These are phyloP conservation scores for Colletotrichum trifolii DNA, from an alignment of 2,329 filamentous ascomycete genomes.

Conservation along the genomic window DNA sequence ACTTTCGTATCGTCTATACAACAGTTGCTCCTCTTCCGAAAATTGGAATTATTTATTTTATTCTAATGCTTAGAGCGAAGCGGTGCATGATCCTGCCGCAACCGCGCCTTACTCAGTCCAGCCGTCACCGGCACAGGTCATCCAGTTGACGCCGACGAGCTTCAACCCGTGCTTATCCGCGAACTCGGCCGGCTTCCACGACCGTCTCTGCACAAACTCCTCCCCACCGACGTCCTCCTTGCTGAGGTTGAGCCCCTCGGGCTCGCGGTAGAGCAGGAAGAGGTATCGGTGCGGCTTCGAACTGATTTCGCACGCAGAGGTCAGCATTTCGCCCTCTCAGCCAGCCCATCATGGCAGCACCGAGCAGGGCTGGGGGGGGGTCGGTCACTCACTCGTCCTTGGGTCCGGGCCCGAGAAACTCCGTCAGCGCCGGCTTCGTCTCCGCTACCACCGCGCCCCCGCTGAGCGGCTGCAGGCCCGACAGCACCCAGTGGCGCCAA, in stretches of 20 bases:
- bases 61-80: no score
- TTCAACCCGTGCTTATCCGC: constrained; percentile 50
- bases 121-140: constrained; percentile 57
- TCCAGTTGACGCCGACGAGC: constrained; percentile 58
- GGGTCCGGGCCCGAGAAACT: constrained; percentile 56
- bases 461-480: constrained; percentile 49
- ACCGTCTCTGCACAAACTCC: constrained; percentile 57
- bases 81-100: no score
- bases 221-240: constrained; percentile 59
- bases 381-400: constrained; percentile 58
- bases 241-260: constrained; percentile 45
- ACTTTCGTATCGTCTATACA: no score
- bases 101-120: constrained; percentile 46
- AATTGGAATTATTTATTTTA: no score
- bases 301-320: constrained; percentile 40
- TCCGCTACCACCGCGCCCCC: constrained; percentile 40
- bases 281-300: constrained; percentile 60
- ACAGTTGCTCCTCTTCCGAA: no score
- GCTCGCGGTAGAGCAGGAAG: constrained; percentile 57
- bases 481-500: constrained; percentile 65
- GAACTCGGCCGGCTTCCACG: constrained; percentile 54
- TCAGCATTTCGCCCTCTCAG: not conserved
- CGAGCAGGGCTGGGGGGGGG: not conserved
- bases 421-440: constrained; percentile 50
- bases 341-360: not conserved